These are phyloP conservation scores for Oxyria digyna DNA, from an alignment of 148 eudicot genomes.

Conservation along the genomic window DNA sequence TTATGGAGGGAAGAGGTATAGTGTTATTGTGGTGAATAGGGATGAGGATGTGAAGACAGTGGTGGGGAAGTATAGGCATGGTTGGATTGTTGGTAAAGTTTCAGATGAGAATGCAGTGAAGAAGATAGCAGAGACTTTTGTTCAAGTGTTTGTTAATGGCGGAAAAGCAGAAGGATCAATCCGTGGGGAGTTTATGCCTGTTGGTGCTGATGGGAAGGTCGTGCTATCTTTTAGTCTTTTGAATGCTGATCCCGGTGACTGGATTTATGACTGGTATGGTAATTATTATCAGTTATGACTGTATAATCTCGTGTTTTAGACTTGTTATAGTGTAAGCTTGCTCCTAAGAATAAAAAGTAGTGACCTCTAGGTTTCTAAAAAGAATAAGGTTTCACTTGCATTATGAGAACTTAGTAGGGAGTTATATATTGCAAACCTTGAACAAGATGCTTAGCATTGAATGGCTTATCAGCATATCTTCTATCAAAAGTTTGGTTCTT, in stretches of 20 bases:
- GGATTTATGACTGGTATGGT: slow-evolving; percentile 87
- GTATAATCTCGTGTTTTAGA: not conserved
- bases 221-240: slow-evolving; percentile 91
- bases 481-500: not conserved
- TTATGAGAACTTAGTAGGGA: not conserved
- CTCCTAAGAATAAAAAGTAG: not conserved
- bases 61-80: slow-evolving; percentile 88
- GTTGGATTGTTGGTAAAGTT: slow-evolving; percentile 71
- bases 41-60: slow-evolving; percentile 53
- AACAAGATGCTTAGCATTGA: not conserved
- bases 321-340: not conserved
- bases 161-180: slow-evolving; percentile 77
- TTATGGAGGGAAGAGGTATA: slow-evolving; percentile 47
- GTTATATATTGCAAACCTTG: not conserved
- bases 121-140: slow-evolving; percentile 66
- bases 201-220: slow-evolving; percentile 86
- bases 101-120: slow-evolving; percentile 42
- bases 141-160: slow-evolving; percentile 65
- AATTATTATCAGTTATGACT: slow-evolving; percentile 6
- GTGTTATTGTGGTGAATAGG: slow-evolving; percentile 50
- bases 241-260: slow-evolving; percentile 84
- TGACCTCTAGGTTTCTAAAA: not conserved
- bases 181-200: slow-evolving; percentile 91
- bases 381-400: not conserved
- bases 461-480: not conserved